Percentiles rank a stretch among this genome's conserved stretches.
Conservation (phyloP, 2,329 filamentous ascomycete species). For the Penicillium sp. region DNA sequence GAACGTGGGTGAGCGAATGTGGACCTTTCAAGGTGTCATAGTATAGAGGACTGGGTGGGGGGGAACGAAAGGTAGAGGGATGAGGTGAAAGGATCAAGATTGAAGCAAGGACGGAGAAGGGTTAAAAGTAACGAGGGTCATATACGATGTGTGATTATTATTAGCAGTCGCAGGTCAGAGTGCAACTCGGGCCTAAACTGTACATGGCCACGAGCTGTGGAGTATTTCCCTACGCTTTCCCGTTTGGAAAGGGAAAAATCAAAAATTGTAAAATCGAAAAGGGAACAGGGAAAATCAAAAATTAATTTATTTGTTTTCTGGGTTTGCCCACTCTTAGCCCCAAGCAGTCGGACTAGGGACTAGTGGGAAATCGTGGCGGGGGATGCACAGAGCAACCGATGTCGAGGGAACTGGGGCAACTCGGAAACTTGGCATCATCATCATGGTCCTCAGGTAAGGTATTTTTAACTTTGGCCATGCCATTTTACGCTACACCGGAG, state of each 20-base stretch:
- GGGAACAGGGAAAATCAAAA: not conserved
- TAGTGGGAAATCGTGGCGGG: conserved; percentile 30
- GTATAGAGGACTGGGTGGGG: conserved; percentile 18
- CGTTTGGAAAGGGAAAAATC: not conserved
- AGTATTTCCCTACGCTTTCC: conserved; percentile 12
- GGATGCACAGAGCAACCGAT: conserved; percentile 21
- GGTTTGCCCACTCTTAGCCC: conserved; percentile 7
- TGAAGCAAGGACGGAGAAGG: conserved; percentile 27
- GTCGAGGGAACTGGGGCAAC: conserved; percentile 11
- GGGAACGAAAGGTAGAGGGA: conserved; percentile 9
- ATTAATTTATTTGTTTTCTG: conserved; percentile 4
- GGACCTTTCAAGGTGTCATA: conserved; percentile 33
- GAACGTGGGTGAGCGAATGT: conserved; percentile 39
- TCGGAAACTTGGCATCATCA: conserved; percentile 12
- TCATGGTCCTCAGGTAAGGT: not conserved
- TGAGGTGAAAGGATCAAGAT: conserved; percentile 18
- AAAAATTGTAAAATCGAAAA: not conserved
- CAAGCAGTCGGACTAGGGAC: conserved; percentile 13
- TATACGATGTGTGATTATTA: conserved; percentile 25
- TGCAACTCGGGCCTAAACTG: conserved; percentile 24
- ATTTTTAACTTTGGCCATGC: not conserved
- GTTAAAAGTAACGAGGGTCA: conserved; percentile 26
- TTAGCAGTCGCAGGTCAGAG: conserved; percentile 25
- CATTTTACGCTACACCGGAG: not conserved
- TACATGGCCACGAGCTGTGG: conserved; percentile 24